Conservation (phyloP, 805 yeast genomes). For the Candida gorgasii region DNA sequence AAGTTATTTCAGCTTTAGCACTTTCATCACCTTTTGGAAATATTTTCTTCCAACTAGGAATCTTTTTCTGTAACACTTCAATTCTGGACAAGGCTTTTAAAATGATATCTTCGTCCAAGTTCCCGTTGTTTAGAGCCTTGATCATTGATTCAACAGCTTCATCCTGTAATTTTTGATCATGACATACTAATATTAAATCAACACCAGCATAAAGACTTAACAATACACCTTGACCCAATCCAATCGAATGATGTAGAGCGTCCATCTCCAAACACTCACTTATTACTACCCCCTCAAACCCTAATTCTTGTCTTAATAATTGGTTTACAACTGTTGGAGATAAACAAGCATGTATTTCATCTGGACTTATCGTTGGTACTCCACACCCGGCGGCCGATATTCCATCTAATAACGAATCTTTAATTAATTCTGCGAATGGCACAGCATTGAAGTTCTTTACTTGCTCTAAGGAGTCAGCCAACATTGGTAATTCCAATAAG, state of each 20-base stretch:
- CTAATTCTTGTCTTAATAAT: slow-evolving; percentile 50
- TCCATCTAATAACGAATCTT: slow-evolving; percentile 50
- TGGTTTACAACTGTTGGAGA: slow-evolving; percentile 54
- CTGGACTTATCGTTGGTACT: slow-evolving; percentile 58
- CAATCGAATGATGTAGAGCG: slow-evolving; percentile 60
- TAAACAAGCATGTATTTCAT: slow-evolving; percentile 63
- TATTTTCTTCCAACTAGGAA: slow-evolving; percentile 47
- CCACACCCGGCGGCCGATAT: slow-evolving; percentile 65
- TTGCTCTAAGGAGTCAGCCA: slow-evolving; percentile 55
- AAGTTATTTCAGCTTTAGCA: slow-evolving; percentile 21
- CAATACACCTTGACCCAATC: slow-evolving; percentile 65
- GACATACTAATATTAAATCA: slow-evolving; percentile 64
- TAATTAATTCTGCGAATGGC: slow-evolving; percentile 52
- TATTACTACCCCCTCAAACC: slow-evolving; percentile 57
- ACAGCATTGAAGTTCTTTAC: slow-evolving; percentile 49
- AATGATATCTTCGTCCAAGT: slow-evolving; percentile 45
- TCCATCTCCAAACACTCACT: slow-evolving; percentile 66
- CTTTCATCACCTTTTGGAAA: slow-evolving; percentile 36
- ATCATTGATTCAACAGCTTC: slow-evolving; percentile 51
- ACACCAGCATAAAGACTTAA: slow-evolving; percentile 65
- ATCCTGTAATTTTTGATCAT: slow-evolving; percentile 51
- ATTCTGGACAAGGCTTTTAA: slow-evolving; percentile 43
- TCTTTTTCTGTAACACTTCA: slow-evolving; percentile 39
- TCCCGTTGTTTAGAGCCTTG: slow-evolving; percentile 41
- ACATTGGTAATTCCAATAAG: slow-evolving; percentile 57